These are phyloP conservation scores for Pneumocystis canis DNA, from an alignment of 1,139 yeast species.

Conservation along the genomic window DNA sequence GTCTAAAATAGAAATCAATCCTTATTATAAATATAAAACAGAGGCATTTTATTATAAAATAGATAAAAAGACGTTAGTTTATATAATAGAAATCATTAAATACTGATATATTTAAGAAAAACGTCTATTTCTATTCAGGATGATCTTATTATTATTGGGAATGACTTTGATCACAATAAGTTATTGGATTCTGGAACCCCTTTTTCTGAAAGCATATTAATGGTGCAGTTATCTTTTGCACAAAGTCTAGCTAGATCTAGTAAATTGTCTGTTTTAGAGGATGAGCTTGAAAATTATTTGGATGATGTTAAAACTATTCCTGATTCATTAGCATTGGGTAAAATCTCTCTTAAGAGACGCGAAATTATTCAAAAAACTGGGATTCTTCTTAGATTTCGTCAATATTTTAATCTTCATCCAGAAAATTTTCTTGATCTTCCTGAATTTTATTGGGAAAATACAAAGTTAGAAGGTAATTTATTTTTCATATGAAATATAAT, in stretches of 20 bases:
- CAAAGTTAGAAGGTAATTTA: not conserved
- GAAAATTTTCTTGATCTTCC: constrained; percentile 1
- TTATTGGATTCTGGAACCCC: not conserved
- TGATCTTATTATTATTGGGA: not conserved
- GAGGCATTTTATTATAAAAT: not conserved
- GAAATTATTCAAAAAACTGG: not conserved
- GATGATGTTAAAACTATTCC: not conserved
- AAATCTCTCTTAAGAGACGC: not conserved
- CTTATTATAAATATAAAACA: not conserved
- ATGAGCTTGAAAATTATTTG: not conserved
- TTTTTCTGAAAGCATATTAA: not conserved
- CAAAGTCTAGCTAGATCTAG: not conserved
- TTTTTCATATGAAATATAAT: not conserved
- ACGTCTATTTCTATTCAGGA: not conserved
- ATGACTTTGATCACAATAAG: not conserved
- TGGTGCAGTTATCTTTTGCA: not conserved
- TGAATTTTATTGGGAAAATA: not conserved
- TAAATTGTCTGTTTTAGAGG: not conserved
- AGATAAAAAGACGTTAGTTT: not conserved
- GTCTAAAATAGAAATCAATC: not conserved
- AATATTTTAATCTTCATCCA: not conserved
- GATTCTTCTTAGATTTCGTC: not conserved
- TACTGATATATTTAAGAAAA: not conserved
- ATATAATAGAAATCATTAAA: not conserved
- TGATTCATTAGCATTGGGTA: not conserved